Base-by-base conservation (phyloP, 2,329 filamentous ascomycete genomes). In the Fusarium sp. region DNA sequence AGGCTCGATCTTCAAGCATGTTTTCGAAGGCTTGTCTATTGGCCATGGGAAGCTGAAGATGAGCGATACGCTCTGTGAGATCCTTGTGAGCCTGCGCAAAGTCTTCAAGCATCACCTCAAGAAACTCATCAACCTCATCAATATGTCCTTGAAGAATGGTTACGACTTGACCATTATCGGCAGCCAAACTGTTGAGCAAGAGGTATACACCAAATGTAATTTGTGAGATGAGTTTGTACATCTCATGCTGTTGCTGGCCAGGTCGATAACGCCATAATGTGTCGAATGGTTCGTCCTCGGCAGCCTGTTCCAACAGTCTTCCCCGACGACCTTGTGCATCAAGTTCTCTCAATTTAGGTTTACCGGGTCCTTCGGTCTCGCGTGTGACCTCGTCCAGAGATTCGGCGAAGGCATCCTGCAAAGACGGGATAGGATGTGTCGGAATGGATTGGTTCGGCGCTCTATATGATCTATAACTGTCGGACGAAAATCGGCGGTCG, bases 131-230 rank as follows among this genome's bases (percentile, higher is more conserved):
- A 35, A 98, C 90, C 81, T 98, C 95, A 78, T 97, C 93, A 68
- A 98, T 96, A 80, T 98, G 95, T 18, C 90, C 91, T 78, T 98
- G 94, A 62, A 98, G 86, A 58, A 98, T 98, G 72, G 88, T 91
- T 71, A 97, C 91, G 17, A 98, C 95, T 79, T 97, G 93, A 38
- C 90, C 87, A 74, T 97, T 93, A 74, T 94, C 97, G 81, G 95
- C 97, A 58, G 96, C 95, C 80, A 97, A 89, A 68, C 91, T 91
- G 77, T 95, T 91, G 61, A 97, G 89, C 63, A 98, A 84, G 47
- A 98, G 86, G 80, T 98, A 95, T 41, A 98, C 91, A 25, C 96
- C 95, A 80, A 98, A 98, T 3, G 94, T 92, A 75, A 98, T 95
- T 81, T 98, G 95, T 20, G 95, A 91, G 79, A 97, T 89, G 53